These are phyloP conservation scores for Nakazawaea ernobii DNA, from an alignment of 805 yeast genomes.

Conservation along the genomic window DNA sequence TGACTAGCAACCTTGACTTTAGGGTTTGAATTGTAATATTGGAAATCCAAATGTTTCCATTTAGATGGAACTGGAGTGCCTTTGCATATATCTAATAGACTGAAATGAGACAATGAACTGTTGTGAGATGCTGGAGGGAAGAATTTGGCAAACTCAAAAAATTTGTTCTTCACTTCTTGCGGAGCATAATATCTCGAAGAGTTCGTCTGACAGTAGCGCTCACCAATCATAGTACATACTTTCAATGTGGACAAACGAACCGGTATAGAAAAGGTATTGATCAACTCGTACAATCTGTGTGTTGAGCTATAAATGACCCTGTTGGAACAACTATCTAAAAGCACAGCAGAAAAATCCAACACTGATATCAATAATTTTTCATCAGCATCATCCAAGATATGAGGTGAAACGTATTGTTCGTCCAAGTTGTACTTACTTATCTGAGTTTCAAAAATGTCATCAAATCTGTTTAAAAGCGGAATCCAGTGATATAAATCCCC, in stretches of 20 bases:
- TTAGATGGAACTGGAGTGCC: conserved; percentile 39
- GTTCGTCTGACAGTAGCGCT: conserved; percentile 46
- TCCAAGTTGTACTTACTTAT: conserved; percentile 50
- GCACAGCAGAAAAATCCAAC: conserved; percentile 52
- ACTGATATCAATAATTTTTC: conserved; percentile 42
- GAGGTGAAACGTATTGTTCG: conserved; percentile 40
- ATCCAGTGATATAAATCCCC: conserved; percentile 71
- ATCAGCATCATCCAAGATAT: conserved; percentile 40
- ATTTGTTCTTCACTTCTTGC: conserved; percentile 34
- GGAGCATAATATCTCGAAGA: conserved; percentile 38
- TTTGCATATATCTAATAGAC: conserved; percentile 22
- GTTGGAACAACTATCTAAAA: conserved; percentile 66
- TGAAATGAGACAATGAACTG: conserved; percentile 13
- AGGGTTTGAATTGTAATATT: conserved; percentile 35
- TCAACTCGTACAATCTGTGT: conserved; percentile 51
- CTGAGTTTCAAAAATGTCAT: conserved; percentile 50
- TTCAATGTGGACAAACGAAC: conserved; percentile 57
- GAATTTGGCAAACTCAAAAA: conserved; percentile 43
- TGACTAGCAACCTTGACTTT: neutral
- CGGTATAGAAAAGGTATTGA: conserved; percentile 53
- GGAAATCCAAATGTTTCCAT: conserved; percentile 52
- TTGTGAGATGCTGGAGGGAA: conserved; percentile 26
- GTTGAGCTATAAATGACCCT: conserved; percentile 63
- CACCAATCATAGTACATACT: conserved; percentile 54
- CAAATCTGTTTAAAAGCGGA: conserved; percentile 69